phyloP scores from a whole-genome alignment of 2,329 filamentous ascomycete species.

The Podosphaera xanthii region DNA sequence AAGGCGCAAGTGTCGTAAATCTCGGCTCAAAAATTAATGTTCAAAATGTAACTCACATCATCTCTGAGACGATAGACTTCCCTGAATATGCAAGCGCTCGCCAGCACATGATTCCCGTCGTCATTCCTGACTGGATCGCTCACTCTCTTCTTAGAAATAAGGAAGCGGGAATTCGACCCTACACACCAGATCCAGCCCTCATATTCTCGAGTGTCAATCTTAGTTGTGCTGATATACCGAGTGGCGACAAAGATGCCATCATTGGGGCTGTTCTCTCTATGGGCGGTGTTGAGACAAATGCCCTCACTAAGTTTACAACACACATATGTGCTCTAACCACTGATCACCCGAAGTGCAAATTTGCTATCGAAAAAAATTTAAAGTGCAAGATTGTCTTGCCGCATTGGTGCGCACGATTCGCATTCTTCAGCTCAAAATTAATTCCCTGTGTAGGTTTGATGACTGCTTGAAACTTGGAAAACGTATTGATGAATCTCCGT shows the following conservation, averaged over 20 bases:
- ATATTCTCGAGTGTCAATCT: slow-evolving; percentile 74
- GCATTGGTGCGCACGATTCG: slow-evolving; percentile 41
- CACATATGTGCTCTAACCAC: slow-evolving; percentile 69
- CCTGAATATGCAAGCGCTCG: slow-evolving; percentile 58
- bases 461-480: slow-evolving; percentile 86
- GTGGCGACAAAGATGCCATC: slow-evolving; percentile 77
- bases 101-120: slow-evolving; percentile 60
- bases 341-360: slow-evolving; percentile 47
- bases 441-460: slow-evolving; percentile 49
- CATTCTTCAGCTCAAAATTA: slow-evolving; percentile 6
- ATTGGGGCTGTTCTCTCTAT: slow-evolving; percentile 72
- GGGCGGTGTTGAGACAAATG: slow-evolving; percentile 58
- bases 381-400: slow-evolving; percentile 71
- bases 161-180: slow-evolving; percentile 56
- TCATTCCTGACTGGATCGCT: slow-evolving; percentile 62
- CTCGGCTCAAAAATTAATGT: slow-evolving; percentile 19
- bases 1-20: slow-evolving; percentile 17
- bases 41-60: slow-evolving; percentile 35
- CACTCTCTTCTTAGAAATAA: slow-evolving; percentile 46
- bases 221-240: slow-evolving; percentile 63
- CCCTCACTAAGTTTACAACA: slow-evolving; percentile 52
- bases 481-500: slow-evolving; percentile 72
- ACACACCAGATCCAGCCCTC: slow-evolving; percentile 72
- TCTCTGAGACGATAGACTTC: slow-evolving; percentile 70
- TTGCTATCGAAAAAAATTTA: slow-evolving; percentile 39